A percentile compares a stretch with the other conserved stretches of the same genome.
Evolutionary conservation across 169 alveolate species (phyloP).

Genomic region (Cryptosporidium xiaoi): DNA sequence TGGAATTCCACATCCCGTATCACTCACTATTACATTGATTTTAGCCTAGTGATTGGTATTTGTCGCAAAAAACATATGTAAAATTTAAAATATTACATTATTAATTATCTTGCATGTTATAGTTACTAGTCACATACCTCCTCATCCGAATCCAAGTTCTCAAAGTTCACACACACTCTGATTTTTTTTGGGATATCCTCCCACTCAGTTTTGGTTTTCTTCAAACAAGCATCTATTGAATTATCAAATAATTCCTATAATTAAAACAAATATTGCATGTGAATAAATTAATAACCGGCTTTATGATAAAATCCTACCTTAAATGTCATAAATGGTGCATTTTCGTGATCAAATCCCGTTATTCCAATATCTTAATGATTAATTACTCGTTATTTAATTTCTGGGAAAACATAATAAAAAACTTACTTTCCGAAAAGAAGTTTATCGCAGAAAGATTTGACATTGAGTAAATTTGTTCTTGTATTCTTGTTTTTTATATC

Average conservation of each 20-base stretch:
- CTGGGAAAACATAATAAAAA: neutral
- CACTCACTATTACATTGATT: conserved; percentile 18
- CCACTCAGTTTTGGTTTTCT: conserved; percentile 29
- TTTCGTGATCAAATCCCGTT: conserved; percentile 66
- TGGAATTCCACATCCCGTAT: conserved; percentile 71
- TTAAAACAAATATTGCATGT: neutral
- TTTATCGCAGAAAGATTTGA: conserved; percentile 46
- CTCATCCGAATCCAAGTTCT: conserved; percentile 14
- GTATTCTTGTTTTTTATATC: neutral
- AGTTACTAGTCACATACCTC: conserved; percentile 15
- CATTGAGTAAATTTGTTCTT: neutral
- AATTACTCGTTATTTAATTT: neutral
- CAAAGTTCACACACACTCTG: conserved; percentile 13
- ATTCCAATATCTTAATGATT: conserved; percentile 41
- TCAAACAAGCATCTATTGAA: conserved; percentile 64
- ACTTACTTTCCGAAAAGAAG: conserved; percentile 70
- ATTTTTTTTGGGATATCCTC: conserved; percentile 9
- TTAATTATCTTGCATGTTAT: neutral
- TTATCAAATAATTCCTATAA: conserved; percentile 66
- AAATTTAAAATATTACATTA: neutral
- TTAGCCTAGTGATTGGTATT: conserved; percentile 20
- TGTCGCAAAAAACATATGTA: neutral
- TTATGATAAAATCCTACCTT: conserved; percentile 9
- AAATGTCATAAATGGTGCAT: conserved; percentile 71
- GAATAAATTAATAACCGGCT: neutral